Evolutionary conservation across 164 flowering plant genomes (phyloP), one percentile per base, ranked within the genome.

Genomic region (Aristolochia contorta): DNA sequence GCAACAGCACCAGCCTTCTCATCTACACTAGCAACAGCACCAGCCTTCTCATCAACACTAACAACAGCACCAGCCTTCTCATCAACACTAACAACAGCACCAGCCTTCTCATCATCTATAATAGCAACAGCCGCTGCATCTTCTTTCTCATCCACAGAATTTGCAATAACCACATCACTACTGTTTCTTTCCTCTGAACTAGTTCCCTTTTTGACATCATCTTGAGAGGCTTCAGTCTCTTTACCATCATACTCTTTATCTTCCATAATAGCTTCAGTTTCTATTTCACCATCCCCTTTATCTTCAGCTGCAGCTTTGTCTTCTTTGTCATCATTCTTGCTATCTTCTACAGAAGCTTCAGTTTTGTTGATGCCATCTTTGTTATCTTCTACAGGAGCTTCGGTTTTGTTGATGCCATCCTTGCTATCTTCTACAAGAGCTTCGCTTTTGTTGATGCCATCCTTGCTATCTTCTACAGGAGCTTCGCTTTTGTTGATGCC

Each of bases 61-160:
- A 18, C 16, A 48, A 37, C 16, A 45, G 27, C 32, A 19, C 43
- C 48, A 21, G 56, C 3, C 30, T 27, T 5, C 30, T 27, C 63
- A 18, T 65, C 62, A 25, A 22, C 65, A 19, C 62, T 56, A 13
- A 56, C 56, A 18, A 19, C 65, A 12, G 21, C 57, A 21, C 43
- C 57, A 22, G 54, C 66, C 47, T 41, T 58, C 16, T 54, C 69
- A 16, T 68, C 71, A 22, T 68, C 63, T 74, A 71, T 70, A 58
- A 60, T 69, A 3, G 51, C 66, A 41, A 77, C 75, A 0, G 23
- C 53, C 49, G 27, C 53, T 30, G 50, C 60, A 49, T 18, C 21
- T 20, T 47, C 12, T 15, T 15, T 15, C 19, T 47, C 51, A 3
- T 47, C 51, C 21, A 27, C 53, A 56, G 43, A 56, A 24, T 47